These are phyloP conservation scores for Apocynum venetum DNA, from an alignment of 257 asterid genomes.

Conservation along the genomic window DNA sequence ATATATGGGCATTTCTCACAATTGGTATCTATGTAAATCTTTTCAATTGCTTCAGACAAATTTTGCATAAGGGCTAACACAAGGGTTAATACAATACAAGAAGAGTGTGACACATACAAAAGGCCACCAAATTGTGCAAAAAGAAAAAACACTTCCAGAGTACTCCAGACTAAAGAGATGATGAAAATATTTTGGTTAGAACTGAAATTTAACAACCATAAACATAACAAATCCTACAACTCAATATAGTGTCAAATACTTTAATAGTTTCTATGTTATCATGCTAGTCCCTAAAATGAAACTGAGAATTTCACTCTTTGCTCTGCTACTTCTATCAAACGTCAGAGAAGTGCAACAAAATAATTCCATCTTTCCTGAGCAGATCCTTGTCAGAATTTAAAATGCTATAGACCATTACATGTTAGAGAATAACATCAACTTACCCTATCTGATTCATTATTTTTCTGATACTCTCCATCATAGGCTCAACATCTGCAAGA, in stretches of 20 bases:
- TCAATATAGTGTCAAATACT: neutral
- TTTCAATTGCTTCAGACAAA: neutral
- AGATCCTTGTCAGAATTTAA: neutral
- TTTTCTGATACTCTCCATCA: slow-evolving; percentile 70
- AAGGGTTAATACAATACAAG: neutral
- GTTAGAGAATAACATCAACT: slow-evolving; percentile 11
- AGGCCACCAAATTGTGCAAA: neutral
- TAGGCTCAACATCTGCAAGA: slow-evolving; percentile 53
- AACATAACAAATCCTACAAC: neutral
- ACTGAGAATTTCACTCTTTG: neutral
- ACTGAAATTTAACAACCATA: neutral
- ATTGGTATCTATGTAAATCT: neutral
- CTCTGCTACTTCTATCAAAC: neutral
- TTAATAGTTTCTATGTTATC: neutral
- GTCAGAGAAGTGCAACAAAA: neutral
- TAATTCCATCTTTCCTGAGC: neutral
- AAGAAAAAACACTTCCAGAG: neutral
- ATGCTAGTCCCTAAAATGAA: neutral
- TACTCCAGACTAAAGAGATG: neutral
- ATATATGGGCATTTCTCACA: neutral
- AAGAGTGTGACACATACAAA: neutral
- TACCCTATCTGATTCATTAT: slow-evolving; percentile 74
- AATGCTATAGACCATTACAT: neutral
- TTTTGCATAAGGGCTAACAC: neutral
- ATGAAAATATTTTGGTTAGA: neutral